Evolutionary conservation across 1,139 yeast species (phyloP), one percentile per base, ranked within the genome.

Genomic region (Yamadazyma atmosphaerica): DNA sequence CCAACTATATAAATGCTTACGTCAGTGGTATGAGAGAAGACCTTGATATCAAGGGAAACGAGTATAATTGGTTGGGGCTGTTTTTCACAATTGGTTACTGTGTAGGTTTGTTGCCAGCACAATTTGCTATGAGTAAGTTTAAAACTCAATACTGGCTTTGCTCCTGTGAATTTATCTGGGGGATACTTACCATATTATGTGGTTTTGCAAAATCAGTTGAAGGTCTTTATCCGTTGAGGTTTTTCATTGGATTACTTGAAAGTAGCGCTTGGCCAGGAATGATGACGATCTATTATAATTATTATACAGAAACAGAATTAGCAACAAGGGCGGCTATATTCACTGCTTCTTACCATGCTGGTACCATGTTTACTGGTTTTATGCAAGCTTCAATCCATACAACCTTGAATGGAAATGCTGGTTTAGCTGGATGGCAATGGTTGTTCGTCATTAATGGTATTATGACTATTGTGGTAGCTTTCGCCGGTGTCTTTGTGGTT

Each of bases 391-490:
- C 11, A 24, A 7, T 24, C 6, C 27, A 24, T 24, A 50, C 50
- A 26, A 42, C 50, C 33, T 36, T 50, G 41, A 36, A 51, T 26
- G 44, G 47, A 4, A 28, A 39, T 7, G 37, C 62, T 64, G 52
- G 50, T 1, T 34, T 42, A 37, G 43, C 52, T 5, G 58, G 58
- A 7, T 64, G 70, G 70, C 55, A 59, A 42, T 63, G 65, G 65
- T 47, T 65, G 27, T 65, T 65, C 38, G 38, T 65, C 10, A 44
- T 65, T 18, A 68, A 65, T 40, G 70, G 69, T 12, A 34, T 49
- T 2, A 38, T 61, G 32, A 63, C 69, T 3, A 47, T 61, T 9
- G 4, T 50, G 7, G 47, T 63, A 30, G 70, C 68, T 4, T 17
- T 62, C 17, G 37, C 46, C 15, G 55, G 63, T 0, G 61, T 44